Base-by-base conservation (phyloP, 805 yeast species). In the Candida dendrica region DNA sequence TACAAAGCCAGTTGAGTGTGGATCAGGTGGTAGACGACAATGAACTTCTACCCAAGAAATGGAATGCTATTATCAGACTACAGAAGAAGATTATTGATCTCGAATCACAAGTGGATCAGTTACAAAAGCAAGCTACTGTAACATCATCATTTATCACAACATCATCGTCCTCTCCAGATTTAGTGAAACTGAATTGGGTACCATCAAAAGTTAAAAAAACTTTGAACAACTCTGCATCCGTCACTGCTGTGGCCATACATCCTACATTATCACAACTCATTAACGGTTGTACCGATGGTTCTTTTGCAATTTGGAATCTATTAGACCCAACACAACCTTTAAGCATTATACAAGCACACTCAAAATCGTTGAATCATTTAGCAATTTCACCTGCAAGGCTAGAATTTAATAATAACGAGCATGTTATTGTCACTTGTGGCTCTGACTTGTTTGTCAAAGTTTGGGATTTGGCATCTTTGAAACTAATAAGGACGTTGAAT, bases 61-160 rank as follows among this genome's bases (percentile, higher is more conserved):
- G 97, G 97, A 71, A 82, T 1, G 81, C 95, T 0, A 91, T 90
- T 4, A 70, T 87, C 27, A 67, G 95, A 37, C 67, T 91, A 26
- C 96, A 91, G 61, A 75, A 79, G 47, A 74, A 77, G 52, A 80
- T 82, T 35, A 65, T 82, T 43, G 91, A 81, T 40, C 61, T 88
- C 36, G 95, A 90, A 53, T 62, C 71, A 16, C 81, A 79, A 37
- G 58, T 75, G 4, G 61, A 61, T 15, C 69, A 72, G 33, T 64
- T 81, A 46, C 65, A 74, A 34, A 70, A 72, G n/a, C 64, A 68
- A 14, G 50, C 72, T 16, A 73, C 70, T 18, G 18, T 36, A 13
- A 24, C 17, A 7, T 52, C 72, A 7, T 74, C 71, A 13, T 46
- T 63, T 13, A 56, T 51, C 45, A 40, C 41, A 3, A 30, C 41